Evolutionary conservation across 2,329 filamentous ascomycete species (phyloP).

Genomic region (Diplodia mutila): DNA sequence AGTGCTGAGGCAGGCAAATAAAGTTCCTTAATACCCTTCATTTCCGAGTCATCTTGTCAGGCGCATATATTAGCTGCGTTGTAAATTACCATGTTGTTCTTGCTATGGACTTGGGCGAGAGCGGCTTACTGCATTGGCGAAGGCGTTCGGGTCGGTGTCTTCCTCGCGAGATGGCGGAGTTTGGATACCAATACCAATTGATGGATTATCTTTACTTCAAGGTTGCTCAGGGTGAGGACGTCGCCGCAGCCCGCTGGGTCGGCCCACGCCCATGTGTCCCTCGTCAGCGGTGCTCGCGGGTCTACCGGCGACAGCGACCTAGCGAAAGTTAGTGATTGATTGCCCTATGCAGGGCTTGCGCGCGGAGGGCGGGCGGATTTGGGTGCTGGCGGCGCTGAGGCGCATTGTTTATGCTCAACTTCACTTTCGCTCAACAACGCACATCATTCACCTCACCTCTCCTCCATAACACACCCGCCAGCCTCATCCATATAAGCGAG

Average conservation of each 20-base stretch:
- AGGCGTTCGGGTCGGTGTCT: conserved; percentile 7
- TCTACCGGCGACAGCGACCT: too few relatives aligned
- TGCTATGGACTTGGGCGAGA: neutral
- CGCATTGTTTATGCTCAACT: neutral
- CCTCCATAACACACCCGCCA: neutral
- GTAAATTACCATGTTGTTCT: conserved; percentile 7
- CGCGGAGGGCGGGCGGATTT: neutral
- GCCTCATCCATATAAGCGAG: neutral
- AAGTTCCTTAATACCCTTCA: conserved; percentile 11
- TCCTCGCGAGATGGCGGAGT: neutral
- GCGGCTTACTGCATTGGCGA: conserved; percentile 22
- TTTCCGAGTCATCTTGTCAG: neutral
- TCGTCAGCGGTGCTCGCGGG: neutral
- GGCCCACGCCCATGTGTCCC: neutral
- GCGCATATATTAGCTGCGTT: neutral
- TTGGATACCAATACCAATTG: conserved; percentile 20
- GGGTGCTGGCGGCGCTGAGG: neutral
- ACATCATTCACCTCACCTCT: neutral
- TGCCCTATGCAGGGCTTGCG: neutral
- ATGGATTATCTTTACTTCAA: conserved; percentile 1
- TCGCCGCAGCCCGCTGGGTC: neutral
- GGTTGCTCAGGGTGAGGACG: neutral
- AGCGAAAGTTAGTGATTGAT: too few relatives aligned
- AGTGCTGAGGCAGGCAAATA: conserved; percentile 16
- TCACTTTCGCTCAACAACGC: neutral